Percentiles rank a stretch among this genome's conserved stretches.
Evolutionary conservation across 129 eudicot species (phyloP).

Genomic region (Helianthus annuus): DNA sequence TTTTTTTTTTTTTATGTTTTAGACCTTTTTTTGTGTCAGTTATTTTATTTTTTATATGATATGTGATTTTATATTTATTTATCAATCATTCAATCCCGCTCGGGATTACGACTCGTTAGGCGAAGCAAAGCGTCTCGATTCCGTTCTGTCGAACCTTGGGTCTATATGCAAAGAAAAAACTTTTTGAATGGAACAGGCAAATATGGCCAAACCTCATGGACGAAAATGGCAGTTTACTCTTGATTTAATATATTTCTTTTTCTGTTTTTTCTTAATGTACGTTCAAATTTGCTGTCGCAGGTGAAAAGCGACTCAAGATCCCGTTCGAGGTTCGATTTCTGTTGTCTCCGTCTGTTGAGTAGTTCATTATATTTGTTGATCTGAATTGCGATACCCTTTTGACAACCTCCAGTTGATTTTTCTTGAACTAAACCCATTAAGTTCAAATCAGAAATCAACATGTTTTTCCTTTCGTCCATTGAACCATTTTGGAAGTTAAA

Average conservation of each 20-base stretch:
- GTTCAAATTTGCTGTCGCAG: conserved; percentile 45
- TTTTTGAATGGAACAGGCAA: too few species aligned
- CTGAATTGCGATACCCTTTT: conserved; percentile 21
- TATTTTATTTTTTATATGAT: too few species aligned
- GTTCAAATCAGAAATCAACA: conserved; percentile 27
- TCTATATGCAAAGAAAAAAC: too few species aligned
- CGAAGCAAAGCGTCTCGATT: too few species aligned
- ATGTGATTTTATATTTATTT: too few species aligned
- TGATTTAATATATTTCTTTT: conserved; percentile 3
- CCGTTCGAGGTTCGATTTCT: conserved; percentile 60
- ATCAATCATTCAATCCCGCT: too few species aligned
- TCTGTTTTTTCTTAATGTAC: not conserved
- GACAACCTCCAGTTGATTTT: not conserved
- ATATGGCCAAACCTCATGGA: too few species aligned
- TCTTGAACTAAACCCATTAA: conserved; percentile 18
- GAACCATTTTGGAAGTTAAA: too few species aligned
- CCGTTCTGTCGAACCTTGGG: too few species aligned
- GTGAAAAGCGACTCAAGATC: conserved; percentile 68
- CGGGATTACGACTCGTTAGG: too few species aligned
- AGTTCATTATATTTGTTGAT: not conserved
- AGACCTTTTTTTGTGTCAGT: too few species aligned
- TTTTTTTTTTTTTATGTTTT: too few species aligned
- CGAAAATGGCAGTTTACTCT: not conserved
- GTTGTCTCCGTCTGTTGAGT: conserved; percentile 2
- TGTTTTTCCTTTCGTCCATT: not conserved